Percentiles rank a stretch among this genome's conserved stretches.
Evolutionary conservation across 108 stramenopile genomes (phyloP).

Genomic region (Nitzschia sp.): DNA sequence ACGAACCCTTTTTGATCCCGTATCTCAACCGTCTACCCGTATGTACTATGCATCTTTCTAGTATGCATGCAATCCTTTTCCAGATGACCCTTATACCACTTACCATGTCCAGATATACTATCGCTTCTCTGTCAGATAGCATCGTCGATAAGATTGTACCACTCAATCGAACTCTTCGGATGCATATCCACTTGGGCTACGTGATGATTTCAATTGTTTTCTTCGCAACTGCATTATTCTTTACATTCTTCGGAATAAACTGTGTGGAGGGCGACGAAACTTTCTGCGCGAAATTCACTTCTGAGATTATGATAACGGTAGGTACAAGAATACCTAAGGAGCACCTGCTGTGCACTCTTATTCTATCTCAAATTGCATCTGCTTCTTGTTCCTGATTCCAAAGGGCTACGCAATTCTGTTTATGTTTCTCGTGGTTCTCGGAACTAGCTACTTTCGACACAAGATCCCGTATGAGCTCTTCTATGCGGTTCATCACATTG

Average conservation of each 20-base stretch:
- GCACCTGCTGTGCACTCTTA: constrained; percentile 12
- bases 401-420: constrained; percentile 46
- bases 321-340: background rate
- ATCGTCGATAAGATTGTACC: constrained; percentile 35
- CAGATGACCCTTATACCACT: constrained; percentile 53
- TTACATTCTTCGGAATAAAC: constrained; percentile 40
- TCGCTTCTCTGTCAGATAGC: constrained; percentile 28
- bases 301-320: constrained; percentile 36
- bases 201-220: constrained; percentile 38
- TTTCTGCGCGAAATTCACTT: constrained; percentile 52
- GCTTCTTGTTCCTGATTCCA: no score
- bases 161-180: constrained; percentile 26
- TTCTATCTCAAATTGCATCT: no score
- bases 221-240: constrained; percentile 41
- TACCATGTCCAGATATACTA: constrained; percentile 42
- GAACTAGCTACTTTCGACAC: constrained; percentile 39
- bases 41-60: background rate
- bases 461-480: constrained; percentile 47
- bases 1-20: no score
- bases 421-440: constrained; percentile 28
- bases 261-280: constrained; percentile 42
- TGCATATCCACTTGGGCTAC: constrained; percentile 51
- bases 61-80: constrained; percentile 57
- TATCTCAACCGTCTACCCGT: background rate
- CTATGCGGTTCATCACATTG: constrained; percentile 40